Evolutionary conservation across 345 rosid genomes (phyloP).

Genomic region (Balakata baccata): DNA sequence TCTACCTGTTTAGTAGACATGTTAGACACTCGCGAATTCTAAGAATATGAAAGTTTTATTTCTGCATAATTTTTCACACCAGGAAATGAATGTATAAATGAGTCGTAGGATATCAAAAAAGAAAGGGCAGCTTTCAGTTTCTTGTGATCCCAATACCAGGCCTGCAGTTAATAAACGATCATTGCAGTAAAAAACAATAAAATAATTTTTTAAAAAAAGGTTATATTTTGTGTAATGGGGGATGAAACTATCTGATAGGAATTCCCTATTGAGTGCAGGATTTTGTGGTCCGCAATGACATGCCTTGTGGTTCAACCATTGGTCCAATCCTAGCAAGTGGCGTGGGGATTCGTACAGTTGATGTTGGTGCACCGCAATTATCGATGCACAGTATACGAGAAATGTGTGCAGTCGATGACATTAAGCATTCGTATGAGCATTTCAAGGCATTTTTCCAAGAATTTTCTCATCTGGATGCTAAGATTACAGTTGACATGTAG

Average conservation of each 20-base stretch:
- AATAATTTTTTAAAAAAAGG: neutral
- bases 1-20: no score
- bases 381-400: conserved; percentile 98
- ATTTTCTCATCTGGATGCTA: conserved; percentile 58
- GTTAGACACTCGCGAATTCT: neutral
- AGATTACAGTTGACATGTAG: conserved; percentile 54
- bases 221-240: no score
- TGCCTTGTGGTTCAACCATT: conserved; percentile 91
- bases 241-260: conserved; percentile 15
- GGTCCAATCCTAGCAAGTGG: conserved; percentile 97
- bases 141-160: neutral
- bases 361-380: conserved; percentile 92
- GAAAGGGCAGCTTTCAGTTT: neutral
- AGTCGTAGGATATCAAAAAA: neutral
- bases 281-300: conserved; percentile 94
- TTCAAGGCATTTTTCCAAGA: conserved; percentile 87
- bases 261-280: conserved; percentile 46
- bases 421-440: conserved; percentile 71
- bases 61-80: neutral
- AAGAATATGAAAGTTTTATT: neutral
- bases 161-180: neutral
- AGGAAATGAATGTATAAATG: neutral
- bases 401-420: conserved; percentile 89
- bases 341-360: conserved; percentile 89
- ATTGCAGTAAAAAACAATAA: neutral